Evolutionary conservation across 2,329 filamentous ascomycete species (phyloP), one percentile per base, ranked within the genome.

Genomic region (Xylariales sp.): DNA sequence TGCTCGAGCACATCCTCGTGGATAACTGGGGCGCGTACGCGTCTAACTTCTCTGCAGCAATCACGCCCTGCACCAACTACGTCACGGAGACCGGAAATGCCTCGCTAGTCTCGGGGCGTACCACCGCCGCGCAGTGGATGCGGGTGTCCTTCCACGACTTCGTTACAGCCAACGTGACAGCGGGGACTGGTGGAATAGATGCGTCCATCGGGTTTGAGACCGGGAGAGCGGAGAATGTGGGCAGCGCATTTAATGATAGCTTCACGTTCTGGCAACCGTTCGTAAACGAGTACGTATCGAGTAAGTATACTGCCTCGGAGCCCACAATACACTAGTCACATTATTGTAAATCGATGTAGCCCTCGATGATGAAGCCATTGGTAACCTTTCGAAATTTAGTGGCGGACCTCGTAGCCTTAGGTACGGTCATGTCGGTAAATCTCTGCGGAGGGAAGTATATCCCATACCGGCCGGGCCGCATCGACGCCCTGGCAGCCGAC

Each of bases 201-300:
- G 53, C 53, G 3, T 54, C 50, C 31, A 55, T 55, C 27, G 49
- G 51, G 7, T 56, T 55, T 37, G 53, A 57, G 51, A 54, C 51
- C 2, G 37, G 12, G 13, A 47, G 52, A 15, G 49, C 36, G 4
- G 52, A 55, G 40, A 56, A 56, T 32, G 46, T 43, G 29, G 53
- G 54, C 10, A 41, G 40, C 14, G 53, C 53, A 5, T 56, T 56
- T 21, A 54, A 57, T 14, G 49, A 55, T 30, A 56, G 50, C 34
- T 54, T 53, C 23, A 38, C 35, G 1, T 38, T 38, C 15, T 38
- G 35, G 35, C n/a, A 28, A 10, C 52, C 53, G 6, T 56, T 53
- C 19, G 53, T 54, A 13, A 54, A 53, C 20, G 52, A 54, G 29
- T 52, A 49, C 12, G 44, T 55, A 7, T 40, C 54, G 17, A 56